Evolutionary conservation across 2,329 filamentous ascomycete species (phyloP).

Genomic region (Diaporthe velutina): DNA sequence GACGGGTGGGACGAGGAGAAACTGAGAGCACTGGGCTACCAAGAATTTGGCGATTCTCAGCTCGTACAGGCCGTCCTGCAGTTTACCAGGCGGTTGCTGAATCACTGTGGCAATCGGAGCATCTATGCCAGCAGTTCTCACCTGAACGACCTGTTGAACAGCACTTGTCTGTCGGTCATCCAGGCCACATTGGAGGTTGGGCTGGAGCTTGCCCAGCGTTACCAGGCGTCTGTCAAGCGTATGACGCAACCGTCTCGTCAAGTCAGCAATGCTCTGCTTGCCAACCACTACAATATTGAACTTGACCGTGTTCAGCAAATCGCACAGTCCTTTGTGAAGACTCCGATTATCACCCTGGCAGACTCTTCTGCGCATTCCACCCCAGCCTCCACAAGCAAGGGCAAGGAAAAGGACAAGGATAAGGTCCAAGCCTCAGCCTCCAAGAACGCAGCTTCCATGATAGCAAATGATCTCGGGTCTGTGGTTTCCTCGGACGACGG

Average conservation of each 20-base stretch:
- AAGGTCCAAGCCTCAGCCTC: constrained; percentile 61
- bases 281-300: constrained; percentile 86
- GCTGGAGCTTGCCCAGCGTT: constrained; percentile 90
- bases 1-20: constrained; percentile 60
- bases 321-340: constrained; percentile 85
- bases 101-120: constrained; percentile 96
- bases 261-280: constrained; percentile 79
- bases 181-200: constrained; percentile 83
- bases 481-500: constrained; percentile 72
- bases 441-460: constrained; percentile 69
- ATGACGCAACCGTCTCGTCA: constrained; percentile 73
- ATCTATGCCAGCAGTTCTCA: constrained; percentile 95
- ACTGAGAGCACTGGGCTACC: constrained; percentile 73
- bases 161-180: constrained; percentile 83
- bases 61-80: constrained; percentile 84
- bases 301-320: constrained; percentile 88
- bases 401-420: constrained; percentile 90
- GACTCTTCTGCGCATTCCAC: constrained; percentile 65
- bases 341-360: constrained; percentile 64
- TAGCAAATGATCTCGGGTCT: constrained; percentile 86
- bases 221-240: constrained; percentile 88
- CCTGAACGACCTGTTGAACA: constrained; percentile 89
- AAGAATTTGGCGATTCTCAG: constrained; percentile 81
- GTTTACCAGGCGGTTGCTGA: constrained; percentile 89
- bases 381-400: constrained; percentile 73